A percentile compares a stretch with the other conserved stretches of the same genome.
These are phyloP conservation scores for Mucor circinelloides DNA, from an alignment of 371 early-diverging fungal species.

Conservation along the genomic window DNA sequence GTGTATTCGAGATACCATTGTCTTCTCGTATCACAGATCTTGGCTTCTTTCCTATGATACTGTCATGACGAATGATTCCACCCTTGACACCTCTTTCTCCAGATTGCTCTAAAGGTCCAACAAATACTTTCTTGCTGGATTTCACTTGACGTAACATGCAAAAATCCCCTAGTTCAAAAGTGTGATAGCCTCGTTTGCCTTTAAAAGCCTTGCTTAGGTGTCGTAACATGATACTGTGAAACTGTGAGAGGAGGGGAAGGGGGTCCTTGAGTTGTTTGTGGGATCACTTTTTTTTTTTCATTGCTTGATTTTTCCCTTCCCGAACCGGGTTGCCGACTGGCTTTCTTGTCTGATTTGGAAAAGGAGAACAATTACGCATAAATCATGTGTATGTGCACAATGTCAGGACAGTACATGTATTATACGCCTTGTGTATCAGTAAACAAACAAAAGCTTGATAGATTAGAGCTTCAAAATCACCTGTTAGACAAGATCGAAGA, in stretches of 20 bases:
- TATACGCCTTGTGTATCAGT: no score
- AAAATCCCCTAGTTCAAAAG: constrained; percentile 46
- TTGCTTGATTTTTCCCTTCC: neutral
- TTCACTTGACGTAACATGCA: constrained; percentile 48
- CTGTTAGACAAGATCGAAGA: no score
- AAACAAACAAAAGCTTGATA: no score
- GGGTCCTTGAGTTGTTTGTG: neutral
- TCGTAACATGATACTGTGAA: neutral
- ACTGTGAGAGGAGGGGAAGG: neutral
- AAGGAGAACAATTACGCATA: neutral
- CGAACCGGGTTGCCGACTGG: neutral
- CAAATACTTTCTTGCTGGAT: constrained; percentile 40
- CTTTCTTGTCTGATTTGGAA: neutral
- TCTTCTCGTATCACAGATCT: constrained; percentile 51
- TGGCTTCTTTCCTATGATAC: constrained; percentile 54
- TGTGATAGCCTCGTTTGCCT: constrained; percentile 4
- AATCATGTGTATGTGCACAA: neutral
- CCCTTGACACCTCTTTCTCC: constrained; percentile 31
- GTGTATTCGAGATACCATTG: constrained; percentile 29
- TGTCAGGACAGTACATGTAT: no score
- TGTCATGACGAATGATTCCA: constrained; percentile 53
- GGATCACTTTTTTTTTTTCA: neutral
- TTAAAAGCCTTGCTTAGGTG: neutral
- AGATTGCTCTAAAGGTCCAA: constrained; percentile 44
- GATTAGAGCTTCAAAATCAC: no score